phyloP scores from a whole-genome alignment of 768 basidiomycete genomes.

The Amanita polypyramis region DNA sequence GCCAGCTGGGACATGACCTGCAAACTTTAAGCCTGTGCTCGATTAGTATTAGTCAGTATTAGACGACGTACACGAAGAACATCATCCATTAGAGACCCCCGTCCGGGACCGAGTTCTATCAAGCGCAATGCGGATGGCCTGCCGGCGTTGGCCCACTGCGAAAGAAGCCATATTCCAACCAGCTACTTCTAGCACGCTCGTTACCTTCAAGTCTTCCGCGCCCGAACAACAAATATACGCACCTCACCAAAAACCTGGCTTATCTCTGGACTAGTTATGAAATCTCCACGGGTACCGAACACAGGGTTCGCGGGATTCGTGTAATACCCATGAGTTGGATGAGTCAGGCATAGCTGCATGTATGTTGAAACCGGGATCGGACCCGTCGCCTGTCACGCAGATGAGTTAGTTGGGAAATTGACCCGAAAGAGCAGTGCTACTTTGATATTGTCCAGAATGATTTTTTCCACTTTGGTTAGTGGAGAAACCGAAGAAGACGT shows the following conservation, averaged over 20 bases:
- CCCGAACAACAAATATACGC: constrained; percentile 15
- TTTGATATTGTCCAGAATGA: constrained; percentile 65
- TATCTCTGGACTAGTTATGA: constrained; percentile 95
- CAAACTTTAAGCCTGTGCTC: background rate
- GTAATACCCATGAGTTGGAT: constrained; percentile 91
- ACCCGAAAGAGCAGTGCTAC: constrained; percentile 23
- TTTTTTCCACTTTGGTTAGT: constrained; percentile 45
- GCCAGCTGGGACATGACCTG: constrained; percentile 47
- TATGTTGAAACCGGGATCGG: constrained; percentile 83
- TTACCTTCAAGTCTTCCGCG: constrained; percentile 20
- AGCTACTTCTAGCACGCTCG: constrained; percentile 47
- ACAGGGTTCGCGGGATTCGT: constrained; percentile 63
- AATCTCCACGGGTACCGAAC: constrained; percentile 85
- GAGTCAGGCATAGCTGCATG: constrained; percentile 85
- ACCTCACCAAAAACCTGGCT: constrained; percentile 97
- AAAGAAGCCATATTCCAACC: constrained; percentile 77
- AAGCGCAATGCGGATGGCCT: constrained; percentile 45
- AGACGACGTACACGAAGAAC: constrained; percentile 59
- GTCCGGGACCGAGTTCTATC: constrained; percentile 89
- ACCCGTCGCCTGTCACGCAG: constrained; percentile 61
- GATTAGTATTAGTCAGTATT: background rate
- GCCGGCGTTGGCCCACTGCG: constrained; percentile 56
- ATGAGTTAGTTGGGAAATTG: background rate
- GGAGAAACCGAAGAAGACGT: constrained; percentile 8
- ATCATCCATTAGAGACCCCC: constrained; percentile 88